Percentiles rank a stretch among this genome's conserved stretches.
Conservation (phyloP, 192 early-diverging fungal genomes). For the Backusella circina region DNA sequence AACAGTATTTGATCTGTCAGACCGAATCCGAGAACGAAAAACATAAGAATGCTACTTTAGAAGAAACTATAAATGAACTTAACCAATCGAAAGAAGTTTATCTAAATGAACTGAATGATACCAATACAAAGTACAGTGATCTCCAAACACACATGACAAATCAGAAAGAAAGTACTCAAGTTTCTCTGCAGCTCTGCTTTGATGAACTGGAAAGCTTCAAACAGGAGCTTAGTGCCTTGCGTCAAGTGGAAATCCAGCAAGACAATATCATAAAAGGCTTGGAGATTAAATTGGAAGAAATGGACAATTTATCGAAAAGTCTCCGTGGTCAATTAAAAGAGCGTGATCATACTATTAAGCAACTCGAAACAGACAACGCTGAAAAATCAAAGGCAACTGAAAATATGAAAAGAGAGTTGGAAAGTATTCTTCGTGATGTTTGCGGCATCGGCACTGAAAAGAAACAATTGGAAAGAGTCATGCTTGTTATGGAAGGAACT, state of each 20-base stretch:
- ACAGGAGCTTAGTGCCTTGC: constrained; percentile 22
- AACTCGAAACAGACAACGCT: constrained; percentile 10
- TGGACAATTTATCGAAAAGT: constrained; percentile 12
- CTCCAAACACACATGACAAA: constrained; percentile 20
- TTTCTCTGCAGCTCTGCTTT: constrained; percentile 16
- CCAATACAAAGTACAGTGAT: neutral
- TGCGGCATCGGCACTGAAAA: constrained; percentile 22
- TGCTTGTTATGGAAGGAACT: constrained; percentile 21
- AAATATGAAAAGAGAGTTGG: constrained; percentile 14
- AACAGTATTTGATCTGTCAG: neutral
- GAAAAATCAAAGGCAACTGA: constrained; percentile 8
- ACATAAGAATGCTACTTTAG: neutral
- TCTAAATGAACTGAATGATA: neutral
- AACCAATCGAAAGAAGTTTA: neutral
- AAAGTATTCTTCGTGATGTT: constrained; percentile 18
- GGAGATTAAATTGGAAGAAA: constrained; percentile 27
- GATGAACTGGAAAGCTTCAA: constrained; percentile 30
- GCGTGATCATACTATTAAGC: constrained; percentile 9
- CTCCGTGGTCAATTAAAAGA: constrained; percentile 20
- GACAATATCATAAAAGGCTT: constrained; percentile 25
- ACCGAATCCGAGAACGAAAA: neutral
- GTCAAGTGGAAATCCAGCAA: constrained; percentile 31
- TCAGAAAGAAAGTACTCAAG: constrained; percentile 27
- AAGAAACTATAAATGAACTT: neutral
- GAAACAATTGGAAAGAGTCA: constrained; percentile 26